Conservation (phyloP, 139 green algal species). For the Edaphochlamys debaryana region DNA sequence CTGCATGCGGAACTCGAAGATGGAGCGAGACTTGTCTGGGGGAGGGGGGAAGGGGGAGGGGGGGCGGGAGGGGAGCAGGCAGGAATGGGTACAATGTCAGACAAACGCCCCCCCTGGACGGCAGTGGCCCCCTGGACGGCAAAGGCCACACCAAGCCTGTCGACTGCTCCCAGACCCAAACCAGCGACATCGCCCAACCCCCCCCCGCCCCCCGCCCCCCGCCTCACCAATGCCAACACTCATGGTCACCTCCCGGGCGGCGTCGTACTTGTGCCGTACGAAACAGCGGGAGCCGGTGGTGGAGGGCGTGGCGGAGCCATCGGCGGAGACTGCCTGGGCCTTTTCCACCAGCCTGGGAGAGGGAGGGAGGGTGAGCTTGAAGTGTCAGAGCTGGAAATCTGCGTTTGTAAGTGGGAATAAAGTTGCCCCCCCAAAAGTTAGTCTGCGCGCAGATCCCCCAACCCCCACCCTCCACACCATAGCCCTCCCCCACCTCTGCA, state of each 20-base stretch:
- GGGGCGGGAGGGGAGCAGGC: too few species aligned
- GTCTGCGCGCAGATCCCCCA: neutral
- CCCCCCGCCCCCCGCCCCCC: too few species aligned
- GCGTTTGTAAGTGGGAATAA: too few species aligned
- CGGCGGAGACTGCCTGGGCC: neutral
- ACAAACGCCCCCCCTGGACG: too few species aligned
- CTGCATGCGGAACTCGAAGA: conserved; percentile 1
- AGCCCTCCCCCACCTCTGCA: neutral
- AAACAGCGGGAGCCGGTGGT: neutral
- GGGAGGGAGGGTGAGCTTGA: neutral
- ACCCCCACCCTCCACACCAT: too few species aligned
- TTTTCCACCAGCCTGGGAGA: neutral
- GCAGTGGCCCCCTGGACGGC: too few species aligned
- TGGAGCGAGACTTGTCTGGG: neutral
- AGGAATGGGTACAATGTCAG: too few species aligned
- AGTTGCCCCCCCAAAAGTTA: too few species aligned
- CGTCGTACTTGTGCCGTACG: neutral
- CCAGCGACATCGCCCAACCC: too few species aligned
- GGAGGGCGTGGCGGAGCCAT: neutral
- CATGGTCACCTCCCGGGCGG: neutral
- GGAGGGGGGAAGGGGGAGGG: neutral
- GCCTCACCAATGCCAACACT: neutral
- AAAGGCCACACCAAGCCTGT: neutral
- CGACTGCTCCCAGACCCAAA: too few species aligned
- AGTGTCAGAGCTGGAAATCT: too few species aligned